Base-by-base conservation (phyloP, 805 yeast species). In the Nakazawaea laoshanensis region DNA sequence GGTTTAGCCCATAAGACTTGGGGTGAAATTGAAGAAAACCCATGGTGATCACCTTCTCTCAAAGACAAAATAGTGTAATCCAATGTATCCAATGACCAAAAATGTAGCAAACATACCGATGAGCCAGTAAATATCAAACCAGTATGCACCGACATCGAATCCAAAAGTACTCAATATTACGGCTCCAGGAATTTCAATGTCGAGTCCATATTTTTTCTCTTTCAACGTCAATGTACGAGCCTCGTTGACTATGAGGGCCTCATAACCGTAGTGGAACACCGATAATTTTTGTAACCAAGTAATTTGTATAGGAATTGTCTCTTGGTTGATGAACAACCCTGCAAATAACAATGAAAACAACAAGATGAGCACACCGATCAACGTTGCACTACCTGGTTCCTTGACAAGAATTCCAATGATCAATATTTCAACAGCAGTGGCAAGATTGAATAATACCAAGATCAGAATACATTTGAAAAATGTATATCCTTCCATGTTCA, bases 121-220 rank as follows among this genome's bases (percentile, higher is more conserved):
- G 32, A 92, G 63, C 39, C 72, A 72, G 21, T 65, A 51, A 19
- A 79, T 65, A 52, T 92, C 97, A 22, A 63, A 62, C 55, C 72
- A 56, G 34, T 83, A 70, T 2, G 88, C 92, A 16, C 77, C 74
- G 10, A 85, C 89, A 43, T 84, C 72, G 54, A 92, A 92, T 0
- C 98, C 98, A 62, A 92, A 92, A 0, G 97, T 86, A 44, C 94
- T 83, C 45, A 92, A 66, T 36, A 92, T 92, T 2, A 95, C 94
- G 2, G 98, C 97, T 8, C 98, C 98, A 0, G 98, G 98, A 11
- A 92, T 94, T 55, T 87, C 95, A 46, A 92, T 89, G 28, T 88
- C 82, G 27, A 92, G 67, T 0, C 98, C 98, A 49, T 80, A 89
- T 57, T 92, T 92, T 51, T 75, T 78, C 52, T 92, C 98, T 42